These are phyloP conservation scores for Didymellaceae sp. DNA, from an alignment of 2,329 filamentous ascomycete genomes.

Conservation along the genomic window DNA sequence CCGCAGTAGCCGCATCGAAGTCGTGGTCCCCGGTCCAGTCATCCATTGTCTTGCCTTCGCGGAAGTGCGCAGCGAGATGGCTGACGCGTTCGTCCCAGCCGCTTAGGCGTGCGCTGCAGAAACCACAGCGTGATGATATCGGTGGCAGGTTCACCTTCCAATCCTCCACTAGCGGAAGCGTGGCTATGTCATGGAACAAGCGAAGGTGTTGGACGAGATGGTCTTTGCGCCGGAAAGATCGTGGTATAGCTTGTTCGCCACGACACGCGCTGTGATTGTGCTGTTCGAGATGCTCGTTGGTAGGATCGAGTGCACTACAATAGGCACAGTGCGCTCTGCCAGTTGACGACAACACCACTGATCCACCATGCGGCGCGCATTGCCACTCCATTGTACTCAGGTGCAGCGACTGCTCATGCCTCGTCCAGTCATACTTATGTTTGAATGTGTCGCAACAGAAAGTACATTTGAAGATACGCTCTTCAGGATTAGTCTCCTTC, in stretches of 20 bases:
- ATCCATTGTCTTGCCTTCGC: conserved; percentile 31
- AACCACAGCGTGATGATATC: conserved; percentile 33
- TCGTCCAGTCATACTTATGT: conserved; percentile 39
- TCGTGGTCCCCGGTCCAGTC: conserved; percentile 39
- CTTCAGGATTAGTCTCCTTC: conserved; percentile 11
- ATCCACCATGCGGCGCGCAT: conserved; percentile 21
- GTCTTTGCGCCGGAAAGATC: conserved; percentile 41
- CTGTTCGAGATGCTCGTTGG: conserved; percentile 19
- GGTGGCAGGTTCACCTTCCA: conserved; percentile 35
- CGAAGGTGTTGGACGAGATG: conserved; percentile 37
- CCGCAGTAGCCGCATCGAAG: conserved; percentile 45
- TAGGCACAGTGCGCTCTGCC: conserved; percentile 50
- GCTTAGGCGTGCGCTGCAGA: conserved; percentile 26
- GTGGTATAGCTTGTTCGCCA: conserved; percentile 22
- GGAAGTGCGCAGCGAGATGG: conserved; percentile 37
- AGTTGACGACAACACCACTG: conserved; percentile 57
- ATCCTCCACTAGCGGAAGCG: conserved; percentile 42
- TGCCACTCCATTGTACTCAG: conserved; percentile 37
- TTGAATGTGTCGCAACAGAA: conserved; percentile 42
- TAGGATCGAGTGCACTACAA: conserved; percentile 15
- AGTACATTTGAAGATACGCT: conserved; percentile 34
- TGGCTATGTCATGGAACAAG: conserved; percentile 32
- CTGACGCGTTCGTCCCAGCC: conserved; percentile 34
- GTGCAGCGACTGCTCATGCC: conserved; percentile 40
- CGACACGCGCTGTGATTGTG: conserved; percentile 34